Evolutionary conservation across 352 stramenopile genomes (phyloP), one percentile per base, ranked within the genome.

Genomic region (Globisporangium recalcitrans): DNA sequence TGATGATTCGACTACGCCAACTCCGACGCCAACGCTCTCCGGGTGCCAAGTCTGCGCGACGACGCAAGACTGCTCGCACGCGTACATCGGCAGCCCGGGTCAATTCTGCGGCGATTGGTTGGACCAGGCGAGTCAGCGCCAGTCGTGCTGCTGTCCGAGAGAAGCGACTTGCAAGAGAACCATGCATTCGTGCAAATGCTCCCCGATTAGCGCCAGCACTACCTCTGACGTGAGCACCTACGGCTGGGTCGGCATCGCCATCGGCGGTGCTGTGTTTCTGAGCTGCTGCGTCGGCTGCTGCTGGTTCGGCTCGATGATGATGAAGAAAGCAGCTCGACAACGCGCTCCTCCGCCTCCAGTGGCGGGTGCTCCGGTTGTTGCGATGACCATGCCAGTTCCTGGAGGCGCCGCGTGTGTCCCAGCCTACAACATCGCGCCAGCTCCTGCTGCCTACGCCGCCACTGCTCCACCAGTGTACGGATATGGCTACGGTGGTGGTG

Each of bases 81-180:
- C 70, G 11, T 74, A 72, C 29, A 46, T 62, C 13, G 59, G 63
- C 13, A 24, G n/a, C 0, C 67, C 70, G 0, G 70, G 70, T 8
- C 57, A 74, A 42, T 68, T 60, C 47, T 77, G 70, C 44, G 64
- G 61, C 49, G 38, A 71, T 22, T 77, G 70, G 70, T 53, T 70
- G 9, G 70, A 77, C 34, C 51, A 64, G 22, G 22, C 29, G 1
- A 70, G 48, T 29, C 52, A 71, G 26, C 60, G 48, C 26, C 60
- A 69, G 49, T 51, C 27, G 13, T 77, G 70, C 64, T 77, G 70
- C 53, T 77, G 70, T 27, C 60, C 70, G 6, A 34, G 22, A 5
- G 64, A 70, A 1, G 57, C 67, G 1, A 64, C 49, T 5, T 77
- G 67, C 27, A 69, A 58, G 27, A 19, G 47, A 10, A 53, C 60